These are phyloP conservation scores for Raffaelea deltoideospora DNA, from an alignment of 2,329 filamentous ascomycete species.

Conservation along the genomic window DNA sequence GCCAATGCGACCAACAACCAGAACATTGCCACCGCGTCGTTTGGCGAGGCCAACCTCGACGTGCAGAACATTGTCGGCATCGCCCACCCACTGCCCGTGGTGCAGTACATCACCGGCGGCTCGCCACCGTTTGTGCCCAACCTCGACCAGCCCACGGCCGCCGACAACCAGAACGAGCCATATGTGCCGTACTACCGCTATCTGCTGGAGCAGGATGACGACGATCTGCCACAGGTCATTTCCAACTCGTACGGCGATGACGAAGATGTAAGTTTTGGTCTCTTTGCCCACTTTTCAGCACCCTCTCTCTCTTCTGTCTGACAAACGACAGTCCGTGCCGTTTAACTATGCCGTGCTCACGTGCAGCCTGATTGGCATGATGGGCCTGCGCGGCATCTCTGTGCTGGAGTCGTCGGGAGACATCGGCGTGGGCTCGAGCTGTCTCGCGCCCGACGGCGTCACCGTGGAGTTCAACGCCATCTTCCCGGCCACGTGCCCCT, in stretches of 20 bases:
- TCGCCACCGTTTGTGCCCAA: constrained; percentile 16
- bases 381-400: constrained; percentile 51
- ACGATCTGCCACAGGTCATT: constrained; percentile 45
- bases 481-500: constrained; percentile 32
- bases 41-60: constrained; percentile 46
- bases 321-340: constrained; percentile 35
- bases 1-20: constrained; percentile 38
- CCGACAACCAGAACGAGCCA: constrained; percentile 43
- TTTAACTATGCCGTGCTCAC: constrained; percentile 35
- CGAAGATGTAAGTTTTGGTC: constrained; percentile 28
- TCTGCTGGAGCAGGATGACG: constrained; percentile 36
- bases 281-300: no score
- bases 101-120: constrained; percentile 13
- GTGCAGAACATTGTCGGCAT: constrained; percentile 44
- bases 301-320: background rate
- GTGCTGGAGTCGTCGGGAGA: constrained; percentile 54
- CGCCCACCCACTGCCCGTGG: constrained; percentile 23
- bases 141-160: constrained; percentile 12
- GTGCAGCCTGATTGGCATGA: constrained; percentile 44
- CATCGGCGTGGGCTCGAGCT: constrained; percentile 18
- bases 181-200: constrained; percentile 50
- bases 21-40: constrained; percentile 13
- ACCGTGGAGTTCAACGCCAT: constrained; percentile 26
- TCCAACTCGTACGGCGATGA: constrained; percentile 58
- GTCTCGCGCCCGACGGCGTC: constrained; percentile 12